Conservation (phyloP, 108 stramenopile species). For the Conticribra weissflogii region DNA sequence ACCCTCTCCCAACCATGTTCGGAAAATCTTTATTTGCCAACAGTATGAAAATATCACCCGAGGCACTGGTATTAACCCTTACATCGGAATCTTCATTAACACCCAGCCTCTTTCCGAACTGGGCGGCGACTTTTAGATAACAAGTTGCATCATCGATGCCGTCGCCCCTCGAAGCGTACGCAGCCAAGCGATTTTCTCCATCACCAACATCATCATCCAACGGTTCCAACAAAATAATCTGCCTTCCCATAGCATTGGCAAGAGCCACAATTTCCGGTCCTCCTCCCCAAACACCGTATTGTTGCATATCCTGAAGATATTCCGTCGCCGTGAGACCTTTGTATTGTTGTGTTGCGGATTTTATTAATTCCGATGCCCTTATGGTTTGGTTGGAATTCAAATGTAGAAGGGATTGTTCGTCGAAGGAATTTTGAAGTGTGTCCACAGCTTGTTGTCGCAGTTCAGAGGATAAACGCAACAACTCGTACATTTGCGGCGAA, state of each 20-base stretch:
- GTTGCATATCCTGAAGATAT: constrained; percentile 81
- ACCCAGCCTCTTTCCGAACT: constrained; percentile 56
- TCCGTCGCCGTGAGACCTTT: constrained; percentile 67
- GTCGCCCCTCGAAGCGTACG: not conserved
- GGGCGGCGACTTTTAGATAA: constrained; percentile 35
- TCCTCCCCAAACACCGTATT: constrained; percentile 93
- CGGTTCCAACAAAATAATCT: constrained; percentile 78
- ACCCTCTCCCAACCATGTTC: too few relatives aligned
- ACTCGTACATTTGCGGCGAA: constrained; percentile 9
- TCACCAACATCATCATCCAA: not conserved
- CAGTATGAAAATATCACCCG: constrained; percentile 46
- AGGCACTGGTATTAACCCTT: too few relatives aligned
- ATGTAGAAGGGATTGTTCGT: constrained; percentile 32
- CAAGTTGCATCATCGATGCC: not conserved
- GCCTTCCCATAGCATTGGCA: constrained; percentile 78
- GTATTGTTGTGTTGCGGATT: constrained; percentile 73
- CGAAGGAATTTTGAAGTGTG: constrained; percentile 36
- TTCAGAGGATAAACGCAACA: constrained; percentile 30
- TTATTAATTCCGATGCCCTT: constrained; percentile 62
- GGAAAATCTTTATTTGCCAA: constrained; percentile 57
- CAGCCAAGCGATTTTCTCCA: not conserved
- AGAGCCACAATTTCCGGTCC: constrained; percentile 96
- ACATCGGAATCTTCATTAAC: too few relatives aligned
- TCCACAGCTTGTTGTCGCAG: constrained; percentile 67
- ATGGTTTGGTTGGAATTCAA: constrained; percentile 74